Evolutionary conservation across 257 asterid species (phyloP), one percentile per base, ranked within the genome.

Genomic region (Asclepias syriaca): DNA sequence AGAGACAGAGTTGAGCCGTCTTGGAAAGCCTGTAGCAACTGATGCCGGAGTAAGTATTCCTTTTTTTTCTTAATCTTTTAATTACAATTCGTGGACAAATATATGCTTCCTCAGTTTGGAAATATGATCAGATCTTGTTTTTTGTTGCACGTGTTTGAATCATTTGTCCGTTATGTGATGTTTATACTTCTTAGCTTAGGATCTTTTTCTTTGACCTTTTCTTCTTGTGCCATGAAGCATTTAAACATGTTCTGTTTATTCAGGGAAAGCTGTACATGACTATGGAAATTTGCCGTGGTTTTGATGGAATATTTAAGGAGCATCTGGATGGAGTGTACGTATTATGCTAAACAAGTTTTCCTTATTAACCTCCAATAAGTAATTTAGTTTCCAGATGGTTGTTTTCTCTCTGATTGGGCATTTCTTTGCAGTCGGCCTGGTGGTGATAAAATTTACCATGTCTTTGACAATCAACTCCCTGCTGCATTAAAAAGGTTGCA

Each of bases 191-290:
- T 53, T 14, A 51, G 39, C 4, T 58, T 59, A 13, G 16, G 34
- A 65, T 49, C 39, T 39, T 6, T 39, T 57, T 73, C 55, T 68
- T 49, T 53, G 53, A 40, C 39, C 46, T 67, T 46, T 72, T 40
- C 43, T 54, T 43, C 70, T 69, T 74, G 69, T 74, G 19, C 40
- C 69, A 43, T 81, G 59, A 55, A 15, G 54, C 34, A 12, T 57
- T 78, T 74, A 40, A 21, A 4, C 72, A n/a, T 56, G n/a, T 66
- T 57, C 77, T 74, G 51, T 66, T 65, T 40, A 63, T 84, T 75
- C 95, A 95, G 99, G 99, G 99, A 77, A 94, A 90, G 77, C 71
- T 94, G 83, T 94, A 94, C 86, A 92, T 94, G 99, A 88, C 88
- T 66, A 92, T 94, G 99, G 98, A 94, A 85, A 90, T 94, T 61